These are phyloP conservation scores for Aspergillus cejpii DNA, from an alignment of 2,329 filamentous ascomycete genomes.

Conservation along the genomic window DNA sequence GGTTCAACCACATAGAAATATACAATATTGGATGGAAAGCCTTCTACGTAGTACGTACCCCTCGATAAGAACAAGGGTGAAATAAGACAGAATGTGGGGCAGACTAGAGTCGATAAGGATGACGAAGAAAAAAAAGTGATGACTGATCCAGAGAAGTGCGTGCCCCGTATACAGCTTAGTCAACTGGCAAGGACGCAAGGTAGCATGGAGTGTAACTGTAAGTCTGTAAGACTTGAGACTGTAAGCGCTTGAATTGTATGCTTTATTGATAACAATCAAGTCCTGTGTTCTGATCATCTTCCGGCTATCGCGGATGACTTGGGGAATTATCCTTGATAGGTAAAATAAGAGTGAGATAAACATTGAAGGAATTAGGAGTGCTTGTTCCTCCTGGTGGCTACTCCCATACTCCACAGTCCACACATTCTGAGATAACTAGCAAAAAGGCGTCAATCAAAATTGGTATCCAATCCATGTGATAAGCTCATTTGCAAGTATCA, in stretches of 20 bases:
- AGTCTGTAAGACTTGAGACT: too few relatives aligned
- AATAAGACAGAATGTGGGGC: constrained; percentile 15
- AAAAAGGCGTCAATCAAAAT: constrained; percentile 1
- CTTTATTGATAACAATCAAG: too few relatives aligned
- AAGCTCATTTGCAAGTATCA: constrained; percentile 1
- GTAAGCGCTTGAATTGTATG: too few relatives aligned
- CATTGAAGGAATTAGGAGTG: neutral
- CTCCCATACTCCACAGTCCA: neutral
- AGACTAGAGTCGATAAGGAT: constrained; percentile 16
- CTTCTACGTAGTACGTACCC: neutral
- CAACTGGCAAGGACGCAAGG: neutral
- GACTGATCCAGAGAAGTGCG: constrained; percentile 21
- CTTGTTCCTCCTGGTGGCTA: neutral
- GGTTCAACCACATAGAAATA: constrained; percentile 13
- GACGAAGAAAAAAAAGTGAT: constrained; percentile 19
- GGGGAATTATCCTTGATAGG: constrained; percentile 11
- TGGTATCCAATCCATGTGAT: neutral
- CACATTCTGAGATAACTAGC: too few relatives aligned
- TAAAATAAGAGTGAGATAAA: neutral
- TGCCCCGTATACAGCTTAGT: constrained; percentile 13
- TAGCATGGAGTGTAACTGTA: constrained; percentile 3
- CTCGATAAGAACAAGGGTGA: constrained; percentile 3
- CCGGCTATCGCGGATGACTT: constrained; percentile 25
- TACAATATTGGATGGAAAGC: constrained; percentile 8
- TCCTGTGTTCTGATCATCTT: too few relatives aligned